Percentiles rank a stretch among this genome's conserved stretches.
Conservation (phyloP, 352 stramenopile species). For the Thalassiosira exigua region DNA sequence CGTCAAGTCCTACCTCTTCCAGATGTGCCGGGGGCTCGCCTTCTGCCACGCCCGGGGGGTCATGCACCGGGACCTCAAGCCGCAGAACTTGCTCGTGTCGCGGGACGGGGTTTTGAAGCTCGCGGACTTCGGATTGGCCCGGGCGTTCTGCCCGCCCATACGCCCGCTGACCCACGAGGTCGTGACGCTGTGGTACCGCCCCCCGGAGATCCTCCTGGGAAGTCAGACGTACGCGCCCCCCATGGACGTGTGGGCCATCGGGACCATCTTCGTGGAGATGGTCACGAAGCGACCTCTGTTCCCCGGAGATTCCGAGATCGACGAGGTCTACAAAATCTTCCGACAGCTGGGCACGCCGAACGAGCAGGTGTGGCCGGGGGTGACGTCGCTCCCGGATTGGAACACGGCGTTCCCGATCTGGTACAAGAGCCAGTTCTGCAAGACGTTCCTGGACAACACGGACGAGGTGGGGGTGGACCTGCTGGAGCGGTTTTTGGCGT, state of each 20-base stretch:
- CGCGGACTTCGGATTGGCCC: slow-evolving; percentile 97
- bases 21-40: slow-evolving; percentile 86
- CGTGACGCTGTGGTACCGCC: slow-evolving; percentile 99
- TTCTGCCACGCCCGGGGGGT: slow-evolving; percentile 89
- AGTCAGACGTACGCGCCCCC: slow-evolving; percentile 90
- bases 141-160: slow-evolving; percentile 96
- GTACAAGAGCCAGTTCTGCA: slow-evolving; percentile 84
- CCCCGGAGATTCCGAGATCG: slow-evolving; percentile 95
- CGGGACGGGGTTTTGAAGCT: slow-evolving; percentile 95
- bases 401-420: slow-evolving; percentile 98
- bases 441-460: slow-evolving; percentile 71
- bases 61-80: slow-evolving; percentile 96
- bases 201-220: slow-evolving; percentile 97
- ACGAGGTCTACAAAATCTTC: slow-evolving; percentile 99
- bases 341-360: slow-evolving; percentile 95
- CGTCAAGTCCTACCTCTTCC: slow-evolving; percentile 90
- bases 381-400: slow-evolving; percentile 97
- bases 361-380: slow-evolving; percentile 95
- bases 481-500: slow-evolving; percentile 87
- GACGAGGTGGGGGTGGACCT: slow-evolving; percentile 85
- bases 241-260: slow-evolving; percentile 89
- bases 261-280: slow-evolving; percentile 91
- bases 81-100: slow-evolving; percentile 97
- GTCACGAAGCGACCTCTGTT: slow-evolving; percentile 89
- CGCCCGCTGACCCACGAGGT: slow-evolving; percentile 98